Evolutionary conservation across 306 rosid species (phyloP).

Genomic region (Gastrolobium bilobum): DNA sequence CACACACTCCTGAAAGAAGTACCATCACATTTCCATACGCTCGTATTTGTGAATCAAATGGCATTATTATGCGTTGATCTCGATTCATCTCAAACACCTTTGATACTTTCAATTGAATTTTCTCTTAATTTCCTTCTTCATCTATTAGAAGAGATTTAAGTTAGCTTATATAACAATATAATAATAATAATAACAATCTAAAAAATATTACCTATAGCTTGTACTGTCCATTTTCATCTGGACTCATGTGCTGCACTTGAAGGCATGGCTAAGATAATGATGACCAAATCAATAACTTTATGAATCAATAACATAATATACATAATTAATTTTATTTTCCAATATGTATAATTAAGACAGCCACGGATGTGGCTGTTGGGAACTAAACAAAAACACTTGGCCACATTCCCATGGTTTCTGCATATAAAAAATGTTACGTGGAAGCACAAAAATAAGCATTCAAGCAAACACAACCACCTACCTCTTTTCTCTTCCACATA

Average conservation of each 20-base stretch:
- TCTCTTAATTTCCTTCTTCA: not conserved
- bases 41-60: conserved; percentile 29
- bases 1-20: conserved; percentile 18
- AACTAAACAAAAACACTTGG: too few species aligned
- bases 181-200: not conserved
- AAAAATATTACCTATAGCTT: conserved; percentile 2
- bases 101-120: not conserved
- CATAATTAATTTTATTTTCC: too few species aligned
- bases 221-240: conserved; percentile 4
- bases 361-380: too few species aligned
- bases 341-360: too few species aligned
- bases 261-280: too few species aligned
- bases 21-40: conserved; percentile 13
- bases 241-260: too few species aligned
- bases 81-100: not conserved
- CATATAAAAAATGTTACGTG: too few species aligned
- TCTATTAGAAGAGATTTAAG: not conserved
- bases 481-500: conserved; percentile 39
- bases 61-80: conserved; percentile 12
- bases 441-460: too few species aligned
- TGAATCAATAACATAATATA: too few species aligned
- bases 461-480: conserved; percentile 44
- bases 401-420: too few species aligned
- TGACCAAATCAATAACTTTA: too few species aligned
- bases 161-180: not conserved